These are phyloP conservation scores for Pseudogymnoascus sp. DNA, from an alignment of 2,329 filamentous ascomycete genomes.

Conservation along the genomic window DNA sequence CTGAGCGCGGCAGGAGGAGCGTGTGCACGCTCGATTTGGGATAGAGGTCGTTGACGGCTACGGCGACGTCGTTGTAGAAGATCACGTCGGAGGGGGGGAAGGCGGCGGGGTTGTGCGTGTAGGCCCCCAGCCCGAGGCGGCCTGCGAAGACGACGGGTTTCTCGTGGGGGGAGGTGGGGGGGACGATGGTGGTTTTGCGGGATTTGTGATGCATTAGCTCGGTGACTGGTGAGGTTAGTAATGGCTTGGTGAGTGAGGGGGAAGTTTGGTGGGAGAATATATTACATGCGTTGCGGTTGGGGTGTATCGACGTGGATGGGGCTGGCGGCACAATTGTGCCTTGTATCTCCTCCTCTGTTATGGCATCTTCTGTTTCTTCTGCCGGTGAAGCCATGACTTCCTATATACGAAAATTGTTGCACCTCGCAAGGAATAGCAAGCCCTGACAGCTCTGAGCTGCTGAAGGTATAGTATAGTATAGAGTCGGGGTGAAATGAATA, in stretches of 20 bases:
- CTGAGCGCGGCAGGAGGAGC: slow-evolving; percentile 74
- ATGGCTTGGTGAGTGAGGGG: background rate
- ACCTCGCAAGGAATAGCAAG: background rate
- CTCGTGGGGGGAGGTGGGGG: slow-evolving; percentile 11
- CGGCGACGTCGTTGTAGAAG: slow-evolving; percentile 60
- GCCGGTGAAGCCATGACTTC: background rate
- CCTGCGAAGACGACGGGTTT: slow-evolving; percentile 35
- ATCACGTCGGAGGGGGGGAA: slow-evolving; percentile 55
- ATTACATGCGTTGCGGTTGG: slow-evolving; percentile 39
- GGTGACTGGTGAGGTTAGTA: slow-evolving; percentile 33
- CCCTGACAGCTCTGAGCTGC: background rate
- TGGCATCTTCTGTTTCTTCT: slow-evolving; percentile 31
- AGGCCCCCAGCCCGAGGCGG: slow-evolving; percentile 57
- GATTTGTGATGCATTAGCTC: slow-evolving; percentile 40
- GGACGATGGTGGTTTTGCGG: slow-evolving; percentile 15
- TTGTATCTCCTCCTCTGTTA: slow-evolving; percentile 36
- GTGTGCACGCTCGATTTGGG: slow-evolving; percentile 82
- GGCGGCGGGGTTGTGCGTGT: slow-evolving; percentile 54
- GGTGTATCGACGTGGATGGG: slow-evolving; percentile 12
- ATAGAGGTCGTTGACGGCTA: slow-evolving; percentile 73
- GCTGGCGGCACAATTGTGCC: slow-evolving; percentile 28
- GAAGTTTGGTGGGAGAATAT: background rate
- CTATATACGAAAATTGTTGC: background rate
- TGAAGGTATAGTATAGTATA: background rate
- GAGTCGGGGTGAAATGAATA: background rate